These are phyloP conservation scores for Gardenia jasminoides DNA, from an alignment of 257 asterid species.

Conservation along the genomic window DNA sequence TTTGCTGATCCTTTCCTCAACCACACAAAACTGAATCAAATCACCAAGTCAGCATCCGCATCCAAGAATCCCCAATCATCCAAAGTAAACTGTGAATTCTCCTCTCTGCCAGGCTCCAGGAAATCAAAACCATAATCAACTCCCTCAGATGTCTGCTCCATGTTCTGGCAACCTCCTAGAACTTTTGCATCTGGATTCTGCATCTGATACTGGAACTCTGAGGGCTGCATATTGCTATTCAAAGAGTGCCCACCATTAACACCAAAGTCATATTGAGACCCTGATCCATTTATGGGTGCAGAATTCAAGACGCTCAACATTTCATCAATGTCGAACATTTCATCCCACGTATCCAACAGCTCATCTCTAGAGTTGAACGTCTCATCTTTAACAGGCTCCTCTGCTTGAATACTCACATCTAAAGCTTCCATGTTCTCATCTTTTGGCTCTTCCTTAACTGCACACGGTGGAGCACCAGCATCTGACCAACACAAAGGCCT, in stretches of 20 bases:
- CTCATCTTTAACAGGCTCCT: background rate
- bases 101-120: constrained; percentile 56
- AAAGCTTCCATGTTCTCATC: constrained; percentile 6
- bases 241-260: background rate
- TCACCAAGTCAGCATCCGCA: constrained; percentile 31
- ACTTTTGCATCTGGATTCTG: constrained; percentile 12
- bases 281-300: background rate
- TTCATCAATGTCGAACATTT: constrained; percentile 59
- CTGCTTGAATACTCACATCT: background rate
- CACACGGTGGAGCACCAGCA: constrained; percentile 20
- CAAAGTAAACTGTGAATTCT: constrained; percentile 41
- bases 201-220: constrained; percentile 7
- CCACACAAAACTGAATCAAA: background rate
- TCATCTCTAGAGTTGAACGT: background rate
- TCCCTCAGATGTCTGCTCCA: constrained; percentile 16
- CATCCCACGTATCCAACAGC: constrained; percentile 32
- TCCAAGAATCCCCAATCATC: constrained; percentile 39
- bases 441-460: constrained; percentile 18
- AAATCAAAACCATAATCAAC: constrained; percentile 49
- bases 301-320: constrained; percentile 39
- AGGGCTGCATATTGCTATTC: background rate
- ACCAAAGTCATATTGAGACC: constrained; percentile 2
- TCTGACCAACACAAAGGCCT: constrained; percentile 3
- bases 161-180: constrained; percentile 3
- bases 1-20: background rate